Percentiles rank a stretch among this genome's conserved stretches.
These are phyloP conservation scores for Solanum sitiens DNA, from an alignment of 257 asterid species.

Conservation along the genomic window DNA sequence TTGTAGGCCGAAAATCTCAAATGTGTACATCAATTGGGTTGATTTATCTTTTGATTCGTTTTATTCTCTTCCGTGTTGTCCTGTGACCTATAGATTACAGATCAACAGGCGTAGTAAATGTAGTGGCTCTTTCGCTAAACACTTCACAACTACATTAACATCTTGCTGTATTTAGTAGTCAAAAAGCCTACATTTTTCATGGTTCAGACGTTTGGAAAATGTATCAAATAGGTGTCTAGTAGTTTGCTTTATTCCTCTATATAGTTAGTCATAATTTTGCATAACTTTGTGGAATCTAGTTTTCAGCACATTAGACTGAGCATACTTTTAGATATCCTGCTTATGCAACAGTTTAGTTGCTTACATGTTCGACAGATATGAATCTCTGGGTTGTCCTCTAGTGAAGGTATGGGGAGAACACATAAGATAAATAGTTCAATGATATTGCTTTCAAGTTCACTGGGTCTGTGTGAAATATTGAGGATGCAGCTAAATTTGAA, in stretches of 20 bases:
- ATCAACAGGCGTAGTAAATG: too few relatives aligned
- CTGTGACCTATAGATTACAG: too few relatives aligned
- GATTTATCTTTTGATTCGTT: too few relatives aligned
- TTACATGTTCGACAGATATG: background rate
- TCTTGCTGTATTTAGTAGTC: background rate
- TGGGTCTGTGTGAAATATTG: background rate
- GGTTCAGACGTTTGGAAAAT: background rate
- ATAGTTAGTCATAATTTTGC: background rate
- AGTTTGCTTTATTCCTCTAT: background rate
- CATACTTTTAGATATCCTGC: background rate
- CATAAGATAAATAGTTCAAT: background rate
- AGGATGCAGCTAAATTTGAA: background rate
- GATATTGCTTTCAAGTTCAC: background rate
- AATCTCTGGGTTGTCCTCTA: background rate
- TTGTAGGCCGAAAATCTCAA: background rate
- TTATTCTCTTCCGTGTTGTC: too few relatives aligned
- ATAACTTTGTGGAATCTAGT: background rate
- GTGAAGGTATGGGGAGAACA: background rate
- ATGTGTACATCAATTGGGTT: too few relatives aligned
- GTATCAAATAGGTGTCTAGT: background rate
- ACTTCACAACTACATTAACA: too few relatives aligned
- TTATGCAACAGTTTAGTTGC: background rate
- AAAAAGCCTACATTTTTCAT: background rate
- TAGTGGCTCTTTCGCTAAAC: too few relatives aligned
- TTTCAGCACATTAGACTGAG: background rate